Conservation (phyloP, 2,329 filamentous ascomycete species). For the Corynespora cassiicola region DNA sequence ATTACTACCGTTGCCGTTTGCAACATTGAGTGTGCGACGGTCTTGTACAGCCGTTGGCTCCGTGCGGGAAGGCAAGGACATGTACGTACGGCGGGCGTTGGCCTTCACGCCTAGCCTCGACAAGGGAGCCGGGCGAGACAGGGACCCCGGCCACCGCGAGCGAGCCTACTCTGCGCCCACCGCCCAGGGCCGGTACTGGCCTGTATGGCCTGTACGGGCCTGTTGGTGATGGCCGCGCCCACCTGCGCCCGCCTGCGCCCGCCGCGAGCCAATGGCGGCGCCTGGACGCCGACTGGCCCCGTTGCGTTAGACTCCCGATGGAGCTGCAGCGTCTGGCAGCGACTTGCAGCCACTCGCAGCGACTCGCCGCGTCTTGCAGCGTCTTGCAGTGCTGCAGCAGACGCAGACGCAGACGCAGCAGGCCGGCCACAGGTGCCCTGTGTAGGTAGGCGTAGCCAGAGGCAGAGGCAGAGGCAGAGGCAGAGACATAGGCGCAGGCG, state of each 20-base stretch:
- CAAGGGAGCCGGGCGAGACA: slow-evolving; percentile 33
- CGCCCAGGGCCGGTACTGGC: too few species aligned
- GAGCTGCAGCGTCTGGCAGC: slow-evolving; percentile 1
- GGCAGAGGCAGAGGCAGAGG: too few species aligned
- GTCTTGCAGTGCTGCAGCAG: too few species aligned
- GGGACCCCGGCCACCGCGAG: slow-evolving; percentile 32
- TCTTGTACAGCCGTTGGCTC: slow-evolving; percentile 47
- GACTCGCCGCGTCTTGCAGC: too few species aligned
- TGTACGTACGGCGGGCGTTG: slow-evolving; percentile 39
- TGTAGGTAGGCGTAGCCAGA: too few species aligned
- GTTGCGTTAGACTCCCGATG: slow-evolving; percentile 1
- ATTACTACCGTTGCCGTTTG: slow-evolving; percentile 50
- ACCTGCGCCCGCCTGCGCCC: too few species aligned
- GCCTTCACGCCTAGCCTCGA: slow-evolving; percentile 32
- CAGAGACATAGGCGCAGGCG: too few species aligned
- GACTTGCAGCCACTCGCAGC: too few species aligned
- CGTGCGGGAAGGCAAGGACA: slow-evolving; percentile 46
- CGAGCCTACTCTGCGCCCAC: slow-evolving; percentile 26
- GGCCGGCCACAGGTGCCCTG: too few species aligned
- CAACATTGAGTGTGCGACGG: slow-evolving; percentile 48
- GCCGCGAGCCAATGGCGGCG: slow-evolving; percentile 39
- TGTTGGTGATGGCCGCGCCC: slow-evolving; percentile 30
- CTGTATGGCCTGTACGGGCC: slow-evolving; percentile 18
- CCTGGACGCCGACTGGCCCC: slow-evolving; percentile 15
- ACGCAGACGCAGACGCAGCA: too few species aligned